Evolutionary conservation across 2,329 filamentous ascomycete genomes (phyloP).

Genomic region (Mycosphaerella arachidis): DNA sequence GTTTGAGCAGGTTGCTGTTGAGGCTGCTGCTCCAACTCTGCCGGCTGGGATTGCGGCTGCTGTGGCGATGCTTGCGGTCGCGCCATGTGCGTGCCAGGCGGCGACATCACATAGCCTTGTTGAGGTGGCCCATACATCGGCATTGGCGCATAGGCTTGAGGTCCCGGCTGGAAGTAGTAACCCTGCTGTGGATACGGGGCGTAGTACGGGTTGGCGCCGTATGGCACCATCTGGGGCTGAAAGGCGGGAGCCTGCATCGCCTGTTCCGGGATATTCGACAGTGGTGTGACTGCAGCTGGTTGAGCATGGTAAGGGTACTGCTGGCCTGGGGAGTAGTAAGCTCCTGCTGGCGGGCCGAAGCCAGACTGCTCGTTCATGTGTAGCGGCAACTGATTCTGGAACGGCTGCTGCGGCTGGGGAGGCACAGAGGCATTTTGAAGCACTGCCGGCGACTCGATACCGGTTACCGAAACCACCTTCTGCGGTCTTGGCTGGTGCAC

Average conservation of each 20-base stretch:
- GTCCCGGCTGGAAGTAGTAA: constrained; percentile 63
- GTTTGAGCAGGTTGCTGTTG: constrained; percentile 7
- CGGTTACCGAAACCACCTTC: constrained; percentile 87
- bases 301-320: constrained; percentile 61
- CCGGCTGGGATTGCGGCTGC: constrained; percentile 14
- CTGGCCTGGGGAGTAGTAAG: constrained; percentile 47
- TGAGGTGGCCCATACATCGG: constrained; percentile 30
- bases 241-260: constrained; percentile 88
- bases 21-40: constrained; percentile 8
- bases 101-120: constrained; percentile 32
- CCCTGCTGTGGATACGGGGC: constrained; percentile 50
- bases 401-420: constrained; percentile 71
- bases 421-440: constrained; percentile 47
- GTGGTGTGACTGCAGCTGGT: constrained; percentile 71
- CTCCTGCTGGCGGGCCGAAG: constrained; percentile 35
- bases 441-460: constrained; percentile 77
- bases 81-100: constrained; percentile 32
- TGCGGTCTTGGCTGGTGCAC: constrained; percentile 96
- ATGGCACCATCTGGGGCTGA: constrained; percentile 62
- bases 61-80: constrained; percentile 21
- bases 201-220: constrained; percentile 53
- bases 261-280: constrained; percentile 88
- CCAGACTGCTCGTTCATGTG: constrained; percentile 58
- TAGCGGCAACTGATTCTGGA: constrained; percentile 88
- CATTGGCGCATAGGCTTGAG: constrained; percentile 25